Evolutionary conservation across 2,329 filamentous ascomycete species (phyloP).

Genomic region (Arthrobotrys musiformis): DNA sequence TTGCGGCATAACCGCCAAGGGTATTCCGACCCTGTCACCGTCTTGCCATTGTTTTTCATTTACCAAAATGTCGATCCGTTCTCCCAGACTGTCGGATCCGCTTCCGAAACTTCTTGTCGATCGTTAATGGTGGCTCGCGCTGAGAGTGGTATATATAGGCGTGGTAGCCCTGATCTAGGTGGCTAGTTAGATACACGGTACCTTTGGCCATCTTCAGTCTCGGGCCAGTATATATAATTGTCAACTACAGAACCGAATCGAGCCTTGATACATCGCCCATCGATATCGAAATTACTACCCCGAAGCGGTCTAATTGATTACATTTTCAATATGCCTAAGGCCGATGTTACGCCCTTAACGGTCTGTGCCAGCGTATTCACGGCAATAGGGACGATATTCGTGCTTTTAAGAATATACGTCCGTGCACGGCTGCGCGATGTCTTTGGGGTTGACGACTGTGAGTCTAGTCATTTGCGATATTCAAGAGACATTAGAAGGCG

Average conservation of each 20-base stretch:
- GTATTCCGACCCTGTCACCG: background rate
- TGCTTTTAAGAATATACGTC: conserved; percentile 36
- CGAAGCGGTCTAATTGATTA: background rate
- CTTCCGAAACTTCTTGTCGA: background rate
- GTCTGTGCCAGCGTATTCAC: conserved; percentile 33
- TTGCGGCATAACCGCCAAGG: background rate
- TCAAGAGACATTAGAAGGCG: background rate
- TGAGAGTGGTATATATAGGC: conserved; percentile 6
- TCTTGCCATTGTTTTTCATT: conserved; percentile 1
- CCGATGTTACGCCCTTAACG: conserved; percentile 25
- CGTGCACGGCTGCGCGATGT: conserved; percentile 21
- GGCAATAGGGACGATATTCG: conserved; percentile 24
- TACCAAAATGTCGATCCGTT: background rate
- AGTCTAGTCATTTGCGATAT: background rate
- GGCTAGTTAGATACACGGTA: background rate
- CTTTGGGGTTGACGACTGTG: conserved; percentile 37
- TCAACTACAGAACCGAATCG: background rate
- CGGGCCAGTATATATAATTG: background rate
- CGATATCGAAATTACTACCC: background rate
- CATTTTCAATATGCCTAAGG: conserved; percentile 19
- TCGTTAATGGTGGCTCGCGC: background rate
- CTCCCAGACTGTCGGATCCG: conserved; percentile 4
- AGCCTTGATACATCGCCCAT: background rate
- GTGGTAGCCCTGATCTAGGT: background rate
- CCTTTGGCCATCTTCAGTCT: background rate